A percentile compares a stretch with the other conserved stretches of the same genome.
Conservation (phyloP, 345 rosid species). For the Lumnitzera racemosa region DNA sequence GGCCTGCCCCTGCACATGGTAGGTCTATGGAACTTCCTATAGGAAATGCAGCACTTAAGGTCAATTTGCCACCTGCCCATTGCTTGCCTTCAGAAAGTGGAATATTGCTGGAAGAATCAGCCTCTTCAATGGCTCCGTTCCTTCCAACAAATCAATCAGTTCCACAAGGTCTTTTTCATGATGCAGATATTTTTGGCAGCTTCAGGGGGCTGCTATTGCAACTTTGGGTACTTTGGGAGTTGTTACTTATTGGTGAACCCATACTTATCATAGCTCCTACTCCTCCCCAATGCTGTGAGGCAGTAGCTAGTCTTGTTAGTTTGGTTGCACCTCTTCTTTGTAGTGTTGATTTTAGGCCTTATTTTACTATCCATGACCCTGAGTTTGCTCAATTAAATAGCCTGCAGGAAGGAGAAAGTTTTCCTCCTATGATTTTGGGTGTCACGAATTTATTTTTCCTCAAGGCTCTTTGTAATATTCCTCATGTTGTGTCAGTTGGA, state of each 20-base stretch:
- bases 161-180: constrained; percentile 96
- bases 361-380: constrained; percentile 95
- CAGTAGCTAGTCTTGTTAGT: constrained; percentile 93
- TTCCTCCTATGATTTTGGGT: constrained; percentile 92
- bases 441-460: constrained; percentile 96
- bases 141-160: constrained; percentile 88
- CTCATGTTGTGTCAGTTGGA: constrained; percentile 93
- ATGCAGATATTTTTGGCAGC: constrained; percentile 81
- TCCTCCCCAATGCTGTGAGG: constrained; percentile 95
- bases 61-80: constrained; percentile 85
- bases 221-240: constrained; percentile 93
- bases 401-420: constrained; percentile 66
- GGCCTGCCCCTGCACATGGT: constrained; percentile 90
- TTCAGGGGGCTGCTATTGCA: constrained; percentile 78
- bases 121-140: constrained; percentile 83
- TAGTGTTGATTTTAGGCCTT: constrained; percentile 94
- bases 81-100: constrained; percentile 71
- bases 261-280: constrained; percentile 89
- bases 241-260: constrained; percentile 89
- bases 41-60: constrained; percentile 87
- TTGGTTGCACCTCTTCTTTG: constrained; percentile 80
- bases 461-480: constrained; percentile 73
- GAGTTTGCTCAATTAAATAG: constrained; percentile 64
- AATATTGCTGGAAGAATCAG: constrained; percentile 52
- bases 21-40: constrained; percentile 90